Evolutionary conservation across 768 basidiomycete species (phyloP).

Genomic region (Thelephora ganbajun): DNA sequence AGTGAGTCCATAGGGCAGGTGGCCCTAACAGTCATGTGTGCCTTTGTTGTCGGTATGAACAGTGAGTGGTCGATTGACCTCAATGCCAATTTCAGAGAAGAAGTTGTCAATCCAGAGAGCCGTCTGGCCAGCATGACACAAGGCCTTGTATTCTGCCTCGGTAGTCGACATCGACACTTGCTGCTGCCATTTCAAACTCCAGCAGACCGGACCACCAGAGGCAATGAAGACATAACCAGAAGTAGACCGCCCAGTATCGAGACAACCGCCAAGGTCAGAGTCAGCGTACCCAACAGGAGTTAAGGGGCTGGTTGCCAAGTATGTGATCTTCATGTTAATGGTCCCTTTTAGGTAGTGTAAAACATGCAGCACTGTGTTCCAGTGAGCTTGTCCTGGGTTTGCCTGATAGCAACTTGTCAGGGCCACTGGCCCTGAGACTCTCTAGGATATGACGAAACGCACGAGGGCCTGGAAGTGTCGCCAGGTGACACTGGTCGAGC

Average conservation of each 20-base stretch:
- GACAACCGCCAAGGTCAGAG: neutral
- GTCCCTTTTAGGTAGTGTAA: constrained; percentile 17
- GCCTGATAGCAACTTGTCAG: too few species aligned
- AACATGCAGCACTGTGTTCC: constrained; percentile 11
- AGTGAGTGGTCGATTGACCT: too few species aligned
- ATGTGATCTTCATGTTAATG: constrained; percentile 4
- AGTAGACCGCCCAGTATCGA: constrained; percentile 6
- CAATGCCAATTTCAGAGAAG: constrained; percentile 12
- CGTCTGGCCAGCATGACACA: constrained; percentile 19
- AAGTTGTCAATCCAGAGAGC: constrained; percentile 20
- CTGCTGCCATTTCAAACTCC: constrained; percentile 25
- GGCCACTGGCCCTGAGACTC: too few species aligned
- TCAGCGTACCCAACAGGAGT: neutral
- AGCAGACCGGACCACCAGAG: constrained; percentile 22
- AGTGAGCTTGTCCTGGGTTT: constrained; percentile 12
- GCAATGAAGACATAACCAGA: constrained; percentile 19
- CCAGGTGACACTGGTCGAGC: too few species aligned
- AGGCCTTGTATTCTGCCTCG: constrained; percentile 31
- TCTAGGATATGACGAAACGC: too few species aligned
- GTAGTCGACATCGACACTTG: constrained; percentile 24
- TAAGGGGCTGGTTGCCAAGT: neutral
- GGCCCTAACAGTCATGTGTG: too few species aligned
- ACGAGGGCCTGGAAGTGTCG: too few species aligned
- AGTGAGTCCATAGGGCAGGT: too few species aligned
- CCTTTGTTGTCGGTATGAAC: neutral